Base-by-base conservation (phyloP, 2,329 filamentous ascomycete genomes). In the Volutella citrinella region DNA sequence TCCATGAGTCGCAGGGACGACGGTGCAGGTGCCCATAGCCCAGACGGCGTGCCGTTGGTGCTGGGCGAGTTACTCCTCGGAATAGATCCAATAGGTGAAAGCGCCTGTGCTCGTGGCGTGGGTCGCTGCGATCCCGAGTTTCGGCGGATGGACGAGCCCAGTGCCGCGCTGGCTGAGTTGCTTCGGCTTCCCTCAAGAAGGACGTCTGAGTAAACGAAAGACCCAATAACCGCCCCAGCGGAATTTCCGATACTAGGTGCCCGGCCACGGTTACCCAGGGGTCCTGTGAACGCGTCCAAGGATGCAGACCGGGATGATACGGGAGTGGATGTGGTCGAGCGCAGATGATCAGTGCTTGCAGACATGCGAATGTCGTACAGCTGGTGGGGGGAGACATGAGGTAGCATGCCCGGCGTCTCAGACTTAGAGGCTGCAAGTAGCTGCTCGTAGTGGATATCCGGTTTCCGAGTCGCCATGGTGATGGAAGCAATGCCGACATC, bases 401-500 rank as follows among this genome's bases (percentile, higher is more conserved):
- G 44, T 28, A 52, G 48, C 26, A 43, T 40, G 19, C 42, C 40
- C 13, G 49, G 35, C 26, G 51, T 45, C 10, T 54, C 47, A 5
- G 36, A 36, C 10, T 44, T 45, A 5, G 49, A 53, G 19, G 54
- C 40, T 19, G 61, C 40, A 22, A 55, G 61, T 30, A 55, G 60
- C 22, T 51, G 36, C 9, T 59, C 52, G 16, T 65, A 65, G 28
- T 69, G 64, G 7, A 64, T 54, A 19, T 58, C 61, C 1, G 66
- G 62, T 39, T 80, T 82, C 30, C 81, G 74, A 12, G 82, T 74
- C 5, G 91, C 91, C 81, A 96, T 85, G 2, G 91, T 96, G 30
- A 98, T 71, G 5, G 90, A 95, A 1, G 91, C 87, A 64, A 95
- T 86, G 18, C 83, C 84, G 12, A 97, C 84, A 55, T 97, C 90